Base-by-base conservation (phyloP, 352 stramenopile species). In the Phytopythium ostracodes region DNA sequence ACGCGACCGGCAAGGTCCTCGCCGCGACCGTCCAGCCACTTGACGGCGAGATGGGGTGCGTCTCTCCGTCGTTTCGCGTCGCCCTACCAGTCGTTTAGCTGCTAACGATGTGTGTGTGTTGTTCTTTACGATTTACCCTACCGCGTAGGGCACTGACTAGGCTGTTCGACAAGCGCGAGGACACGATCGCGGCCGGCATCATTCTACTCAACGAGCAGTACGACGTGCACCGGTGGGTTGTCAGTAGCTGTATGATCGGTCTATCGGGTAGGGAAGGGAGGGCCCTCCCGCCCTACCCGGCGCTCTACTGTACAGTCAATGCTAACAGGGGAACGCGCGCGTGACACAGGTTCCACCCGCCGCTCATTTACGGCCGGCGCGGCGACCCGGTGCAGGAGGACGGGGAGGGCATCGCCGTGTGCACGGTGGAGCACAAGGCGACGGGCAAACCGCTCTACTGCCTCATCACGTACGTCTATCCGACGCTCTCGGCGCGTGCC, bases 401-500 rank as follows among this genome's bases (percentile, higher is more conserved):
- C 29, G 74, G 81, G 57, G 82, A 94, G 44, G 84, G 84, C 42
- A 82, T 94, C 49, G 79, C 79, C 12, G 70, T 90, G 42, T 92
- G 82, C 49, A 79, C 78, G 35, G 77, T 89, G 15, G 66, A 73
- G 18, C 78, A 84, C 63, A 77, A 81, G 54, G 60, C 56, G 24
- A 52, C 33, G 52, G 47, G 35, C 38, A 66, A 66, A 56, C 68
- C 67, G 11, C 68, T 94, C 47, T 91, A 73, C 65, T 87, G 72
- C 59, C 78, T 94, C 62, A 90, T 92, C 63, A 94, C 84, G 35
- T 94, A 94, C 71, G 71, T 79, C 44, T 90, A 91, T 61, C 84
- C 84, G 63, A 94, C 82, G 54, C 67, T 92, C 42, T 94, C 84
- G 40, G 81, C 84, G 36, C 81, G 82, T 59, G 82, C 79, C 14